A percentile compares a stretch with the other conserved stretches of the same genome.
phyloP scores from a whole-genome alignment of 1,139 yeast genomes.

The Yamadazyma atmosphaerica region DNA sequence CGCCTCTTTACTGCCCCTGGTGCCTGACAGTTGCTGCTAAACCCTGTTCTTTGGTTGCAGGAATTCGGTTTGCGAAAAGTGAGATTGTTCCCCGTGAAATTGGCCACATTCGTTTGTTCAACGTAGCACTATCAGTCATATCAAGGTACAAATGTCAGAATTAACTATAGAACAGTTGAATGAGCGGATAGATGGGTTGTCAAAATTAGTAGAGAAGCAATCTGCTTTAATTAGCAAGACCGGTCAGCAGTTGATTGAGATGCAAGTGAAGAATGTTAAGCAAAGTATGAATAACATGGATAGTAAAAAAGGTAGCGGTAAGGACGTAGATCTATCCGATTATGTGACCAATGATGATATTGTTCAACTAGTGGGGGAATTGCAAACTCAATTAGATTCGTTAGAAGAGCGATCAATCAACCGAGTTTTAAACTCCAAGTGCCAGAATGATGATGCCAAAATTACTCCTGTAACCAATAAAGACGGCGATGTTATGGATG shows the following conservation, averaged over 20 bases:
- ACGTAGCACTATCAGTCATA: no score
- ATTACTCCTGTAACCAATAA: conserved; percentile 49
- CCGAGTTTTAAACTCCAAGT: conserved; percentile 50
- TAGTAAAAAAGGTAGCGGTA: conserved; percentile 7
- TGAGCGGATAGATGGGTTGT: conserved; percentile 11
- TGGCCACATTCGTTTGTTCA: no score
- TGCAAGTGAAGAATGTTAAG: conserved; percentile 59
- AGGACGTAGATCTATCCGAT: conserved; percentile 52
- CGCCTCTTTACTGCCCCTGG: no score
- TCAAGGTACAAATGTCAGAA: no score
- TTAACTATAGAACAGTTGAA: conserved; percentile 12
- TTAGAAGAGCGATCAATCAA: conserved; percentile 66
- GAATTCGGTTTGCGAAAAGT: no score
- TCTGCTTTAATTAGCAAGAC: conserved; percentile 52
- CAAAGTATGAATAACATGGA: conserved; percentile 35
- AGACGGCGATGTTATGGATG: conserved; percentile 70
- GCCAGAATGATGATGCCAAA: conserved; percentile 12
- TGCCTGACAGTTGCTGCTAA: no score
- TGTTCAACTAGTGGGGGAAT: conserved; percentile 80
- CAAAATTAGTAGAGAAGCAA: conserved; percentile 48
- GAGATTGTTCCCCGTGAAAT: no score
- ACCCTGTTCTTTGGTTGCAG: no score
- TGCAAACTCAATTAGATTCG: conserved; percentile 80
- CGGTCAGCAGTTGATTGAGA: conserved; percentile 70
- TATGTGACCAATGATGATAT: conserved; percentile 80